Percentiles rank a stretch among this genome's conserved stretches.
Conservation (phyloP, 139 green algal genomes). For the Chlamydomonas asymmetrica region DNA sequence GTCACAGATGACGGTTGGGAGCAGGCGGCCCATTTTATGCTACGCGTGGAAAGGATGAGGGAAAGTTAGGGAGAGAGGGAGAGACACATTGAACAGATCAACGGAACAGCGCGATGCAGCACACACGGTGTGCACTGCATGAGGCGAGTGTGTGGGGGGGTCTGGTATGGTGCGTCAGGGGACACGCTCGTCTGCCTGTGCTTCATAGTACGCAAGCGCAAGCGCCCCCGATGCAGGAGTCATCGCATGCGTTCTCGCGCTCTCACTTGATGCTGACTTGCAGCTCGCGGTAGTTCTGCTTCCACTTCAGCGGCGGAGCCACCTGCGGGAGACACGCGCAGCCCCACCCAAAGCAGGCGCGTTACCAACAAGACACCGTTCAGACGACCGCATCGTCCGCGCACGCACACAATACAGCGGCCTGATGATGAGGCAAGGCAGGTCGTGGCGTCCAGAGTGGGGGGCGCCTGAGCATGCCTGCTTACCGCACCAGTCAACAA, state of each 20-base stretch:
- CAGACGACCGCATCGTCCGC: too few relatives aligned
- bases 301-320: slow-evolving; percentile 60
- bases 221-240: not conserved
- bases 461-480: too few relatives aligned
- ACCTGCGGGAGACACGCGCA: slow-evolving; percentile 35
- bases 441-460: too few relatives aligned
- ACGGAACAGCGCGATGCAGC: not conserved
- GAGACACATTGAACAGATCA: not conserved
- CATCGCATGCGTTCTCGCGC: not conserved
- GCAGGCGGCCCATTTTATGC: not conserved
- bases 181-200: too few relatives aligned
- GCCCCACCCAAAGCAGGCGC: not conserved
- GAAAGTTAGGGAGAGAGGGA: not conserved
- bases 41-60: not conserved
- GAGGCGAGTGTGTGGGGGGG: too few relatives aligned
- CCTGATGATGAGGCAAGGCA: too few relatives aligned
- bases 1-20: not conserved
- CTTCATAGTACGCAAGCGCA: not conserved
- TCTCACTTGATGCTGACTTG: slow-evolving; percentile 54
- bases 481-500: too few relatives aligned
- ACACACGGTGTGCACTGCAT: too few relatives aligned
- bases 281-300: slow-evolving; percentile 59
- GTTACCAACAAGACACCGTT: too few relatives aligned
- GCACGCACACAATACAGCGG: too few relatives aligned
- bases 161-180: too few relatives aligned